Percentiles rank a stretch among this genome's conserved stretches.
phyloP scores from a whole-genome alignment of 257 asterid species.

The Parsonsia alboflavescens region DNA sequence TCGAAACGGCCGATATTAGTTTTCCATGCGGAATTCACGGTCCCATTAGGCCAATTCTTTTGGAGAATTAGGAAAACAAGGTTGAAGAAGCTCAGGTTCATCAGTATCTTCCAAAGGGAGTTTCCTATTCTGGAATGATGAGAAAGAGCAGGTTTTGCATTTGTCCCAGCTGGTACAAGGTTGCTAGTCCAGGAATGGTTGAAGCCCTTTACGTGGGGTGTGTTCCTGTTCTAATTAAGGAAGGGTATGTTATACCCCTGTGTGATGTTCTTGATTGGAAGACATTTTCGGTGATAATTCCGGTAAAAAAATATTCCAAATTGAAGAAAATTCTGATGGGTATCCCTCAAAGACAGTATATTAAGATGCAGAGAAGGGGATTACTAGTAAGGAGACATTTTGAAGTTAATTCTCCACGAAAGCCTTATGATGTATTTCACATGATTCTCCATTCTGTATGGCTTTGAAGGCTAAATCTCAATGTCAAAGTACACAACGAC shows the following conservation, averaged over 20 bases:
- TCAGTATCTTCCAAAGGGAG: constrained; percentile 53
- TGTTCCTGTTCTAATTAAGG: constrained; percentile 63
- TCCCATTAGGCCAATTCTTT: constrained; percentile 67
- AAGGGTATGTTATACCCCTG: constrained; percentile 61
- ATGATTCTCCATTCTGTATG: constrained; percentile 89
- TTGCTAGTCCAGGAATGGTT: constrained; percentile 83
- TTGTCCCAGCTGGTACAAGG: constrained; percentile 82
- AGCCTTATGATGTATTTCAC: constrained; percentile 75
- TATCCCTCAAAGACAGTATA: constrained; percentile 58
- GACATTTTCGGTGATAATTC: constrained; percentile 46
- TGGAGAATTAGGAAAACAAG: constrained; percentile 77
- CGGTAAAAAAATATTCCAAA: constrained; percentile 51
- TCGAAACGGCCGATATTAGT: constrained; percentile 55
- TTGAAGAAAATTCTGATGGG: constrained; percentile 53
- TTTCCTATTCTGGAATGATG: constrained; percentile 54
- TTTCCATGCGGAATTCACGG: constrained; percentile 89
- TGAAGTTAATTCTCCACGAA: constrained; percentile 59
- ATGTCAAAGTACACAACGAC: constrained; percentile 23
- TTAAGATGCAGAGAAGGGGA: constrained; percentile 72
- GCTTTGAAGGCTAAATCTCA: constrained; percentile 71
- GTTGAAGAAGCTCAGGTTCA: constrained; percentile 60
- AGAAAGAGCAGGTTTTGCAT: constrained; percentile 68
- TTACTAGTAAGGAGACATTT: constrained; percentile 58
- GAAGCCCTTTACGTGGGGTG: constrained; percentile 72
- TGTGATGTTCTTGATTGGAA: constrained; percentile 73